Evolutionary conservation across 441 rosid species (phyloP), one percentile per base, ranked within the genome.

Genomic region (Dalechampia spathulata): DNA sequence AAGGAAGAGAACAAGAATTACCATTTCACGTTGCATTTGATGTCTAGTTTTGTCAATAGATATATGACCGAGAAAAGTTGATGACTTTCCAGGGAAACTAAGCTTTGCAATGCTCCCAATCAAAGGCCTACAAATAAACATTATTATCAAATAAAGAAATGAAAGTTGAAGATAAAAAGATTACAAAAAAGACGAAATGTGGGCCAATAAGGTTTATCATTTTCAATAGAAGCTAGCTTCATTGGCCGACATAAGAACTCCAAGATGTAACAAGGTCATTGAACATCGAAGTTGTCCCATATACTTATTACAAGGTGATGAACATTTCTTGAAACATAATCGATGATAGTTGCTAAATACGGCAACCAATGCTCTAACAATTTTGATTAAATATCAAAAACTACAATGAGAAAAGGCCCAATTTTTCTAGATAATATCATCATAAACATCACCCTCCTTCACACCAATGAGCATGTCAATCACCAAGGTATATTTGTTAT

Each of bases 51-150:
- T 76, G 57, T 62, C 78, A 57, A 80, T 66, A 38, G 48, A 59
- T 54, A 87, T 69, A 78, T 94, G 96, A 64, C 99, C 99, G 3
- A 58, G 38, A 69, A 77, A 87, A 25, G 73, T 46, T 23, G 76
- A 52, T 30, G 63, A 79, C 78, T 80, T 84, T 64, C 66, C 78
- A 15, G 61, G 71, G 40, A 78, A 79, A 73, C 66, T 72, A 63
- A 76, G 72, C 70, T 72, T 64, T 19, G 75, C 80, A 55, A 75
- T 27, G 57, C 79, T 66, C 56, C 84, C 96, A 57, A 94, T 74
- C 68, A 94, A 74, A 51, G 93, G 83, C 83, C 99, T 94, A 62
- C 64, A 68, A 47, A 63, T 48, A 32, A 52, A 46, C 37, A 42
- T 6, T 39, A 25, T 39, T 43, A 27, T 47, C 17, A 58, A 22